phyloP scores from a whole-genome alignment of 148 eudicot genomes.

The Cornus suecica region DNA sequence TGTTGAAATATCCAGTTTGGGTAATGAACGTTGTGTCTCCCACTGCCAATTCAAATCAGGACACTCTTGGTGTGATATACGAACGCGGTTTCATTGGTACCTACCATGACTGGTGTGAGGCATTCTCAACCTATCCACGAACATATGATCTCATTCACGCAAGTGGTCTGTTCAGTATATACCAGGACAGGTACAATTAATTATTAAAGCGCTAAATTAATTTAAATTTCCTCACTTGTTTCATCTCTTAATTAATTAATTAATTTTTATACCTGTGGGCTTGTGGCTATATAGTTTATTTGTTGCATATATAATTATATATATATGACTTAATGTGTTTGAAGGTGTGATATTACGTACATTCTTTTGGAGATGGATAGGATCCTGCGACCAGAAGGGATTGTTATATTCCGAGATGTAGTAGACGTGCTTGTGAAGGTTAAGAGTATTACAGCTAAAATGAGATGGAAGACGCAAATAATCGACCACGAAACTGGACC shows the following conservation, averaged over 20 bases:
- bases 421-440: constrained; percentile 70
- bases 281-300: no score
- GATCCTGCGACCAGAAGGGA: constrained; percentile 79
- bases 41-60: constrained; percentile 42
- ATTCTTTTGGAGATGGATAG: constrained; percentile 87
- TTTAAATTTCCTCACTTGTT: no score
- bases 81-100: constrained; percentile 91
- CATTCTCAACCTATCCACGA: constrained; percentile 86
- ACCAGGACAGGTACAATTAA: constrained; percentile 75
- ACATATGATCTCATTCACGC: constrained; percentile 95
- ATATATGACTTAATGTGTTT: neutral
- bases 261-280: no score
- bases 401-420: constrained; percentile 66
- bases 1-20: constrained; percentile 84
- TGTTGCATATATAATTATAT: neutral
- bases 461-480: constrained; percentile 70
- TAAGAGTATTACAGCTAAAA: constrained; percentile 43
- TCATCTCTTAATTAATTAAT: no score
- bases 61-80: constrained; percentile 71
- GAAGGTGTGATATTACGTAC: constrained; percentile 69
- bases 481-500: constrained; percentile 86
- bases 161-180: constrained; percentile 63
- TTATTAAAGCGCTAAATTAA: no score
- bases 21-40: constrained; percentile 94
- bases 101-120: constrained; percentile 95